Base-by-base conservation (phyloP, 345 rosid genomes). In the Garcia nutans region DNA sequence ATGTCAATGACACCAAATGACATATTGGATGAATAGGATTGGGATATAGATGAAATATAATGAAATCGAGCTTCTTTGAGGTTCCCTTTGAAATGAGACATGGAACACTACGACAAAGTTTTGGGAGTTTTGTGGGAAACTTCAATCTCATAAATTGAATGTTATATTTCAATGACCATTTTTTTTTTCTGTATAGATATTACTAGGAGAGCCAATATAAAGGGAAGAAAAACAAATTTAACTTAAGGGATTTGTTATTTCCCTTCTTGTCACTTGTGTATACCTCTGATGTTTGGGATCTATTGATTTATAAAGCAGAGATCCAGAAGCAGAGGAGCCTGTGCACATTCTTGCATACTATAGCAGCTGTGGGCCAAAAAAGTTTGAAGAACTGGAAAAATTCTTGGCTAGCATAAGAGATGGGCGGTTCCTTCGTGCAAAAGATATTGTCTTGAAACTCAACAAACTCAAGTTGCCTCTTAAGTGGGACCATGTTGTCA, bases 291-390 rank as follows among this genome's bases (percentile, higher is more conserved):
- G 55, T 66, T 37, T 61, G 41, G 54, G 57, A 12, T 71, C 58
- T 7, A 15, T 70, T 31, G 26, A 57, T 62, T 78, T 31, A 63
- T 45, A 65, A 65, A 37, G 37, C 87, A 89, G 93, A 70, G 88
- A 85, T 23, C 74, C 90, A 64, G 86, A 84, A 72, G 65, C 75
- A 42, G 98, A 92, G 79, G 98, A 96, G 78, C 90, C 97, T 2
- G 99, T 96, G 72, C 99, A 96, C 78, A 81, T 96, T 73, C 98
- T 96, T 76, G 99, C 99, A 2, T 96, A 96, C 75, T 96, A 96
- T 82, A 92, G 99, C 73, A 84, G 91, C 72, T 89, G 94, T 65
- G 99, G 98, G 45, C 97, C 98, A 74, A 65, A 77, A 57, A 86
- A 79, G 76, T 84, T 76, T 49, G 92, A 87, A 70, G 88, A 92